Base-by-base conservation (phyloP, 2,329 filamentous ascomycete genomes). In the Colletotrichum agaves region DNA sequence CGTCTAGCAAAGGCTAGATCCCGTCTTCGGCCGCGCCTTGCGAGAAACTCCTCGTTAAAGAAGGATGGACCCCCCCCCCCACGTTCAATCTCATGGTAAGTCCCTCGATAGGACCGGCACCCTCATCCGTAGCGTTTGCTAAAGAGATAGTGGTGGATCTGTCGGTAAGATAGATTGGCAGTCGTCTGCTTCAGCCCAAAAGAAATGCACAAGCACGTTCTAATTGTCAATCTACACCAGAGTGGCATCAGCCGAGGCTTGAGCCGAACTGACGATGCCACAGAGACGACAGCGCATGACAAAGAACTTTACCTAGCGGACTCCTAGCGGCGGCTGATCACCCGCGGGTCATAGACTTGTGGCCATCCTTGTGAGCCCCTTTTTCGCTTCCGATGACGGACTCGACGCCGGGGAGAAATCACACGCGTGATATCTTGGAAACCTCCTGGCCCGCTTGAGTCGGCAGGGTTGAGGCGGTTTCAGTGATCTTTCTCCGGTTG, bases 371-470 rank as follows among this genome's bases (percentile, higher is more conserved):
- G 7, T 44, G 7, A 27, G 31, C 41, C 47, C 41, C 17, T 33
- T 52, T 21, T 67, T 21, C 37, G n/a, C 44, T 66, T 33, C 46
- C 13, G 37, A 23, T 27, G 55, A 31, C 44, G 37, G 39, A 50
- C 19, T 23, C 46, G 37, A 19, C 39, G 35, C 33, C 43, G 15
- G n/a, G 15, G 27, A 19, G 27, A 43, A 46, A 53, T 37, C 37
- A 19, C 23, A 19, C 37, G 12, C 39, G 37, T 4, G 7, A 50
- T 21, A 31, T 15, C 19, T 13, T 37, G 8, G 17, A 19, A 7
- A 17, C 19, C n/a, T 47, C 31, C 17, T 43, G 33, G 27, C 35
- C 21, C 31, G 59, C 33, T 23, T 55, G 27, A 19, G 31, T 37
- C 19, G 41, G 27, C 35, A 37, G 31, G 63, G 12, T 43, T 12